phyloP scores from a whole-genome alignment of 106 monocot species.

The Allium fistulosum region DNA sequence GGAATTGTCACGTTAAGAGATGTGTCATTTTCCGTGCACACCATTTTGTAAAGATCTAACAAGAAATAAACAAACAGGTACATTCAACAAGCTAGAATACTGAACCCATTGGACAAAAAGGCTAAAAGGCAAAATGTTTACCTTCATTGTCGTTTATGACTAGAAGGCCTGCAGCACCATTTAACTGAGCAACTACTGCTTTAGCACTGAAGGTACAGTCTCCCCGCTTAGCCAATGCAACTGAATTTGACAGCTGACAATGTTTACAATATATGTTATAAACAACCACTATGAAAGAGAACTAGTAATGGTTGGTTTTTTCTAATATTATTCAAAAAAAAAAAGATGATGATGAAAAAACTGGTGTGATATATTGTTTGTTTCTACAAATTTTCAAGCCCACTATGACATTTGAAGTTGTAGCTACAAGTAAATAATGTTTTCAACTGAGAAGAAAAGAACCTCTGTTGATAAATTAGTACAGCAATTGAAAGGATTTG shows the following conservation, averaged over 20 bases:
- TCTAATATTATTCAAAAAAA: neutral
- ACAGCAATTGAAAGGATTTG: slow-evolving; percentile 83
- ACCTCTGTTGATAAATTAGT: slow-evolving; percentile 65
- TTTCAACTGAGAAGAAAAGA: slow-evolving; percentile 1
- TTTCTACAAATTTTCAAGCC: too few relatives aligned
- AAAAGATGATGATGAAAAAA: too few relatives aligned
- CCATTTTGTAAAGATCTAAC: slow-evolving; percentile 97
- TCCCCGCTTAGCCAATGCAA: slow-evolving; percentile 75
- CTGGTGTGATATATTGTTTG: too few relatives aligned
- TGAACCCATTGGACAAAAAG: too few relatives aligned
- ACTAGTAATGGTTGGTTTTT: neutral
- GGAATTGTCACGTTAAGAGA: slow-evolving; percentile 74
- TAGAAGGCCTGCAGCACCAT: slow-evolving; percentile 75
- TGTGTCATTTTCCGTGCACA: slow-evolving; percentile 86
- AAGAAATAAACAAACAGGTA: slow-evolving; percentile 7
- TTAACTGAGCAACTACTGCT: slow-evolving; percentile 68
- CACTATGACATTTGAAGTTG: neutral
- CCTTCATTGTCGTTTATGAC: slow-evolving; percentile 97
- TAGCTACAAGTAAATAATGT: too few relatives aligned
- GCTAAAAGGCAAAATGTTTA: slow-evolving; percentile 2
- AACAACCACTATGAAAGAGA: neutral
- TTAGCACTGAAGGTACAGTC: slow-evolving; percentile 80
- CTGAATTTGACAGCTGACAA: slow-evolving; percentile 54
- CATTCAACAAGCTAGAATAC: too few relatives aligned
- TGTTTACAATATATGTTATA: neutral